Base-by-base conservation (phyloP, 2,329 filamentous ascomycete species). In the Cladobotryum protrusum region DNA sequence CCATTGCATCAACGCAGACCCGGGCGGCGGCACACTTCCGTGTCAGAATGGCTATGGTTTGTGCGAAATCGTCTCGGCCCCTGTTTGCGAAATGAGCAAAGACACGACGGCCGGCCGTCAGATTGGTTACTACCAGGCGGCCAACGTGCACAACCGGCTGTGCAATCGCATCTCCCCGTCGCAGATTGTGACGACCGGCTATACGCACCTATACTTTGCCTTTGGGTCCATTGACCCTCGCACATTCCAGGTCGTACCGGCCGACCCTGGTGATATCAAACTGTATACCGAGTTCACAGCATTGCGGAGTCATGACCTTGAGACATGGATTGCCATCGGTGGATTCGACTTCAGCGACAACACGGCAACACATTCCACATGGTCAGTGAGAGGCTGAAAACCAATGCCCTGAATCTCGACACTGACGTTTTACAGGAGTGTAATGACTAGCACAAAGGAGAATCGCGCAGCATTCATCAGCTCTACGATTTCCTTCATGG, bases 331-430 rank as follows among this genome's bases (percentile, higher is more conserved):
- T 13, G 63, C 68, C 1, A 52, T 75, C 1, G 72, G 72, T 3
- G 73, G 73, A 0, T 75, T 66, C 60, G 59, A 64, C 3, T 67
- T 74, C 47, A 70, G 61, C 40, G 67, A 75, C 42, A 57, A 32
- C 3, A 40, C 24, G 1, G 53, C 60, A 5, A 63, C 59, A 0
- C 56, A 56, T 1, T 61, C 51, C 0, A 60, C 62, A 0, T 71
- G 66, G 41, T 43, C 11, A 43, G 18, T 24, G 20, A 29, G 24
- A 29, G 17, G 24, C 6, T 2, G 24, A 32, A 14, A 5, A 14
- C 14, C 6, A 18, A 43, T 15, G 17, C 7, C 4, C 4, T 14
- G 20, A 18, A 29, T 32, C 5, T n/a, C 7, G 24, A 24, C 15
- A 32, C 18, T 43, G 32, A 32, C 20, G 12, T 13, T 43, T 15